Evolutionary conservation across 352 stramenopile species (phyloP).

Genomic region (Phytopythium boreale): DNA sequence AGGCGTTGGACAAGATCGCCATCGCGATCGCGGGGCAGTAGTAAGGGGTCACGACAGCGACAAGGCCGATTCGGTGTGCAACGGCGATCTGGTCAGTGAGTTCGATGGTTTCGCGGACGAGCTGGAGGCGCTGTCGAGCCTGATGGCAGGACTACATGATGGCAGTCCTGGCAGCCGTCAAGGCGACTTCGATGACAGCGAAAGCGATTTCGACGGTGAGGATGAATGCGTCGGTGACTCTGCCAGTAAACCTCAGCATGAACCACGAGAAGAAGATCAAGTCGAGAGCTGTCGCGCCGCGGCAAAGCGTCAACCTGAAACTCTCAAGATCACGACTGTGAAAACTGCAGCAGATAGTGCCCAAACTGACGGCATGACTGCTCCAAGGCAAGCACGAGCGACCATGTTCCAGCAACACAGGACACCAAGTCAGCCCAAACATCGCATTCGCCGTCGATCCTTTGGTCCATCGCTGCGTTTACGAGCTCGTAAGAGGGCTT

Average conservation of each 20-base stretch:
- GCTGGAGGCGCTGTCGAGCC: slow-evolving; percentile 11
- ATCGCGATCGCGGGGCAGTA: not conserved
- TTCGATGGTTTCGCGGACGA: slow-evolving; percentile 26
- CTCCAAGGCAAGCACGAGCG: not conserved
- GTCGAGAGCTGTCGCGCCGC: too few relatives aligned
- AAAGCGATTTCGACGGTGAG: not conserved
- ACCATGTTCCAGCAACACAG: not conserved
- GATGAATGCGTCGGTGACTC: not conserved
- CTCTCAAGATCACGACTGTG: too few relatives aligned
- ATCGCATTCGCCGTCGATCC: not conserved
- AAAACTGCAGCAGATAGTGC: too few relatives aligned
- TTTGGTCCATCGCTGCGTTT: not conserved
- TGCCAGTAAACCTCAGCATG: too few relatives aligned
- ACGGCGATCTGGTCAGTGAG: slow-evolving; percentile 18
- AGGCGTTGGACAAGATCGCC: not conserved
- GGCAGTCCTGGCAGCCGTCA: not conserved
- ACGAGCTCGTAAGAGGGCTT: not conserved
- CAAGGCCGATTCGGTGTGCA: not conserved
- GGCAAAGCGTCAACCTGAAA: too few relatives aligned
- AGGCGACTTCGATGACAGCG: not conserved
- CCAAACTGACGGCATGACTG: too few relatives aligned
- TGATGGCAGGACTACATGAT: not conserved
- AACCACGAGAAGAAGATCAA: too few relatives aligned
- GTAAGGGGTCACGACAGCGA: not conserved
- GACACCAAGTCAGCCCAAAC: not conserved